Conservation (phyloP, 164 flowering plant genomes). For the Vitis vinifera region ASM3070453v1 NC_081818.1:26624501-26625000, state of each 20-base stretch:
- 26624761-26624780: background rate
- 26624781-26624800: background rate
- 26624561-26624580: constrained; percentile 48
- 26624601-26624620: background rate
- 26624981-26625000: too few relatives aligned
- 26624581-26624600: background rate
- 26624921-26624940: constrained; percentile 78
- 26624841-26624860: constrained; percentile 88
- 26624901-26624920: constrained; percentile 93
- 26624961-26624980: too few relatives aligned
- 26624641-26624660: background rate
- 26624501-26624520: constrained; percentile 60
- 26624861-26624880: constrained; percentile 71
- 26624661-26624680: background rate
- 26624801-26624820: background rate
- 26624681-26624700: constrained; percentile 77
- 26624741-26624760: constrained; percentile 31
- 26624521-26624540: constrained; percentile 83
- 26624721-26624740: constrained; percentile 85
- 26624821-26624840: constrained; percentile 54
- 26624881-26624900: constrained; percentile 87
- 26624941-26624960: constrained; percentile 86
- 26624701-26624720: constrained; percentile 85
- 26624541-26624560: constrained; percentile 70
- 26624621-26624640: background rate